These are phyloP conservation scores for Stentor roeselii DNA, from an alignment of 73 alveolate genomes.

Conservation along the genomic window DNA sequence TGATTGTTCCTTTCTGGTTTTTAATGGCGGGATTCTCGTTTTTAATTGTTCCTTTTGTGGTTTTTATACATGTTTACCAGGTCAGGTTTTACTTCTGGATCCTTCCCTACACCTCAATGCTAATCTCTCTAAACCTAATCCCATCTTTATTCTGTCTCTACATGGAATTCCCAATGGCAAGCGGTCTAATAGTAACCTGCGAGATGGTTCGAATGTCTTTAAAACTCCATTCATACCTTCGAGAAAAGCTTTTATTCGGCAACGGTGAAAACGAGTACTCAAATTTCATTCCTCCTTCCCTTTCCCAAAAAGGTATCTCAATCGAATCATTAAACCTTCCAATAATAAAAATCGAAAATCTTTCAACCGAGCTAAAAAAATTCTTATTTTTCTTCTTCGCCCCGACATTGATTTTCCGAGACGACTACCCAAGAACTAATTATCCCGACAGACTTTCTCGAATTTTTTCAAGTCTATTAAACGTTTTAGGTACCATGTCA, in stretches of 20 bases:
- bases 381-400: slow-evolving; percentile 70
- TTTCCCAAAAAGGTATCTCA: slow-evolving; percentile 50
- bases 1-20: slow-evolving; percentile 31
- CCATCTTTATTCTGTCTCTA: slow-evolving; percentile 34
- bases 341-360: slow-evolving; percentile 43
- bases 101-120: slow-evolving; percentile 31
- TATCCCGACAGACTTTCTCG: slow-evolving; percentile 37
- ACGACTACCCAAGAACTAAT: slow-evolving; percentile 48
- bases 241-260: slow-evolving; percentile 76
- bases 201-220: slow-evolving; percentile 77
- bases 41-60: slow-evolving; percentile 34
- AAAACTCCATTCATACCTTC: slow-evolving; percentile 79
- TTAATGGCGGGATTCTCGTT: slow-evolving; percentile 23
- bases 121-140: slow-evolving; percentile 20
- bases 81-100: slow-evolving; percentile 32
- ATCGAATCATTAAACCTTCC: slow-evolving; percentile 60
- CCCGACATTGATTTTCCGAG: slow-evolving; percentile 83
- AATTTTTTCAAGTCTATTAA: slow-evolving; percentile 35
- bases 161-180: slow-evolving; percentile 50
- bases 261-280: slow-evolving; percentile 34
- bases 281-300: slow-evolving; percentile 56
- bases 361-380: slow-evolving; percentile 44
- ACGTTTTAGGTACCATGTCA: slow-evolving; percentile 47
- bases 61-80: slow-evolving; percentile 9
- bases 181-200: slow-evolving; percentile 62